Percentiles rank a stretch among this genome's conserved stretches.
Conservation (phyloP, 768 basidiomycete species). For the Boletus pseudopeckii region DNA sequence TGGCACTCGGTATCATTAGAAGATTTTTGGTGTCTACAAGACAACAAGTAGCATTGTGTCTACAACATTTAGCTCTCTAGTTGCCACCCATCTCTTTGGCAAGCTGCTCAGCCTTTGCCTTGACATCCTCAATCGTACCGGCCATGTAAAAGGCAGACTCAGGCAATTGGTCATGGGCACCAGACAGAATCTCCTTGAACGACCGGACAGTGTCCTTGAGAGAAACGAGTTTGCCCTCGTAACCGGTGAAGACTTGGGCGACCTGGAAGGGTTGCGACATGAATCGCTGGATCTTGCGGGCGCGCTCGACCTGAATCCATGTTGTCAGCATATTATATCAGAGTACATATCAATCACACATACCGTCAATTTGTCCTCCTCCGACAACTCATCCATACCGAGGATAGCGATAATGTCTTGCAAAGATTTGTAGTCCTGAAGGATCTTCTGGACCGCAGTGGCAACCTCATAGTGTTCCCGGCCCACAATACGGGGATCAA, state of each 20-base stretch:
- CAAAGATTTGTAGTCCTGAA: constrained; percentile 93
- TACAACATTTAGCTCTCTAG: constrained; percentile 23
- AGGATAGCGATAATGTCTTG: constrained; percentile 99
- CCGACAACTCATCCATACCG: constrained; percentile 99
- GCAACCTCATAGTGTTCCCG: constrained; percentile 95
- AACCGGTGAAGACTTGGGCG: constrained; percentile 99
- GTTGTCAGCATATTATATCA: constrained; percentile 1
- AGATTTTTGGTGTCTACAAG: constrained; percentile 8
- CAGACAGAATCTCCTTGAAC: constrained; percentile 96
- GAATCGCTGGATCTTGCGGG: constrained; percentile 98
- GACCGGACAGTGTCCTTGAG: constrained; percentile 95
- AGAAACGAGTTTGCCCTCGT: constrained; percentile 94
- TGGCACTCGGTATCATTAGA: constrained; percentile 5
- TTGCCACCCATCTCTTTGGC: constrained; percentile 84
- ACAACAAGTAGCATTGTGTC: constrained; percentile 14
- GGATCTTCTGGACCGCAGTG: constrained; percentile 95
- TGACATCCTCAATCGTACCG: constrained; percentile 96
- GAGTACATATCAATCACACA: background rate
- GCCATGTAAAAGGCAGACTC: constrained; percentile 99
- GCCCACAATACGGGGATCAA: constrained; percentile 98
- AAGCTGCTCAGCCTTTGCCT: constrained; percentile 95
- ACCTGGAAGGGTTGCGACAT: constrained; percentile 99
- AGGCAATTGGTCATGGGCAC: constrained; percentile 82
- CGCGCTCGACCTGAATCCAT: constrained; percentile 80
- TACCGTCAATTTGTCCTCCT: constrained; percentile 94